phyloP scores from a whole-genome alignment of 2,329 filamentous ascomycete species.

The Epichloe aotearoae region DNA sequence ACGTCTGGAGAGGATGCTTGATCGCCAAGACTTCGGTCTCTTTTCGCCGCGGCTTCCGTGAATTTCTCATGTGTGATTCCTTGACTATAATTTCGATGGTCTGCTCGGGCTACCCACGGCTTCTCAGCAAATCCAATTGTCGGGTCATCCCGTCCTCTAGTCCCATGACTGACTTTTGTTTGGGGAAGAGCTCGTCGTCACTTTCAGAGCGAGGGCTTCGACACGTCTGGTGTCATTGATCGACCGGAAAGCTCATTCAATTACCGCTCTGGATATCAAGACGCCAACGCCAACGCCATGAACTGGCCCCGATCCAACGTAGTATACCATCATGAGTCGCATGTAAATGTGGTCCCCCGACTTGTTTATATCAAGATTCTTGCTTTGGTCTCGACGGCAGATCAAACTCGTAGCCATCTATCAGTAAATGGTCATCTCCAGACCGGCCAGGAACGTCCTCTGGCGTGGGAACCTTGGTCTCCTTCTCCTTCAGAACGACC shows the following conservation, averaged over 20 bases:
- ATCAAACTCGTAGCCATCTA: slow-evolving; percentile 39
- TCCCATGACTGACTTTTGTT: not conserved
- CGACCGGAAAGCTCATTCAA: no score
- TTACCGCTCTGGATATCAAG: not conserved
- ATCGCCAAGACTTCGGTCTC: slow-evolving; percentile 51
- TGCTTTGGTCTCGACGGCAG: slow-evolving; percentile 8
- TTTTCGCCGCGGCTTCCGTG: not conserved
- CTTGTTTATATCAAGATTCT: not conserved
- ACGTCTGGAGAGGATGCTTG: slow-evolving; percentile 64
- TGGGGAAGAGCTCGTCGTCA: not conserved
- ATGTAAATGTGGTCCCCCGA: not conserved
- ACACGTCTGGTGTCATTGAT: no score
- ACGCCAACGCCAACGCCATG: not conserved
- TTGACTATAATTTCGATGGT: not conserved
- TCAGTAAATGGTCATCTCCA: slow-evolving; percentile 28
- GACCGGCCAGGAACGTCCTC: slow-evolving; percentile 15
- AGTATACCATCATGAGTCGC: not conserved
- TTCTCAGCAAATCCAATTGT: no score
- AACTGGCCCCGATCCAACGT: not conserved
- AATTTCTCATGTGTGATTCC: not conserved
- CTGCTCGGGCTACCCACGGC: not conserved
- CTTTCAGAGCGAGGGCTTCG: not conserved
- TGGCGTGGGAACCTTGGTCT: slow-evolving; percentile 12
- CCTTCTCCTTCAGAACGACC: slow-evolving; percentile 40
- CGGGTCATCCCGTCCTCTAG: not conserved